Percentiles rank a stretch among this genome's conserved stretches.
phyloP scores from a whole-genome alignment of 352 stramenopile genomes.

The Phytophthora crassamura region DNA sequence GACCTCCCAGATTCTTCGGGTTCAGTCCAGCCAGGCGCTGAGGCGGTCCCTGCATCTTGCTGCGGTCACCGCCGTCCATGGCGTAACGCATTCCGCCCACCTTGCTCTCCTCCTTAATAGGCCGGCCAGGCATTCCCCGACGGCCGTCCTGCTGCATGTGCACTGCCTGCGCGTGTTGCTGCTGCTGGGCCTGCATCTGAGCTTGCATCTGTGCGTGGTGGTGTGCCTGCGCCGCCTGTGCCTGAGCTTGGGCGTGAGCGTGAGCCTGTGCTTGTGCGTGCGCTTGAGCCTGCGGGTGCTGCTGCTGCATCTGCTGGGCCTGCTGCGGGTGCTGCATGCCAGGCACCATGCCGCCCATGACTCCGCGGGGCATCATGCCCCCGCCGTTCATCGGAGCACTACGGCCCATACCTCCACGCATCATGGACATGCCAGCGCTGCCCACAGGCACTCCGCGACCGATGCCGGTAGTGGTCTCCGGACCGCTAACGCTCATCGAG shows the following conservation, averaged over 20 bases:
- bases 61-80: slow-evolving; percentile 65
- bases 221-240: slow-evolving; percentile 63
- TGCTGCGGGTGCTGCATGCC: slow-evolving; percentile 73
- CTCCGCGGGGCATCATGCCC: slow-evolving; percentile 70
- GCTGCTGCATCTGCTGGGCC: slow-evolving; percentile 57
- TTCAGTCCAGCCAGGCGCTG: slow-evolving; percentile 74
- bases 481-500: slow-evolving; percentile 43
- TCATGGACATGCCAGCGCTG: slow-evolving; percentile 72
- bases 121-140: slow-evolving; percentile 63
- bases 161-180: slow-evolving; percentile 67
- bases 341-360: slow-evolving; percentile 71
- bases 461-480: slow-evolving; percentile 60
- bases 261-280: slow-evolving; percentile 65
- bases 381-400: slow-evolving; percentile 62
- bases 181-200: slow-evolving; percentile 69
- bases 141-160: slow-evolving; percentile 70
- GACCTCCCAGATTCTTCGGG: slow-evolving; percentile 73
- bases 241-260: slow-evolving; percentile 67
- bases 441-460: slow-evolving; percentile 48
- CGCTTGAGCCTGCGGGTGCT: slow-evolving; percentile 66
- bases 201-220: slow-evolving; percentile 68
- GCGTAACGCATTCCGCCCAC: slow-evolving; percentile 61
- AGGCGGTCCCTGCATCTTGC: slow-evolving; percentile 58
- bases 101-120: slow-evolving; percentile 78
- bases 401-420: slow-evolving; percentile 65